Conservation (phyloP, 2,329 filamentous ascomycete species). For the Ceratocystis cubensis region DNA sequence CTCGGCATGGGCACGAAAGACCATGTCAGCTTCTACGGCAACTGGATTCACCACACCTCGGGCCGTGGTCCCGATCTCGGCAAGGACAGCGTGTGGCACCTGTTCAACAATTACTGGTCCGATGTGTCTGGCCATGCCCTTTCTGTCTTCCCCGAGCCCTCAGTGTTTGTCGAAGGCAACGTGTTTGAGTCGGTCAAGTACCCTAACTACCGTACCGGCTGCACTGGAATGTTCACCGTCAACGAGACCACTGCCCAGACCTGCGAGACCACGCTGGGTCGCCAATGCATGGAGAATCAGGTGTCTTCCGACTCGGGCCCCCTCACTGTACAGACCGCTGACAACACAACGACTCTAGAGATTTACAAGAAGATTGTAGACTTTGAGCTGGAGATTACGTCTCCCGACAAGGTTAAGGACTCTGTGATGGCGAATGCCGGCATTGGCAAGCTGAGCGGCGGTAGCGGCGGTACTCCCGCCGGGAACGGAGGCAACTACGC, state of each 20-base stretch:
- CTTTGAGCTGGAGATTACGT: slow-evolving; percentile 23
- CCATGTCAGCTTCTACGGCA: slow-evolving; percentile 32
- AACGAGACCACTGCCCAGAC: slow-evolving; percentile 25
- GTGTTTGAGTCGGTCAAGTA: slow-evolving; percentile 33
- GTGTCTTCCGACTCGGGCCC: slow-evolving; percentile 18
- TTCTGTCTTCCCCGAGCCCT: slow-evolving; percentile 28
- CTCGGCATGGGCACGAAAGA: slow-evolving; percentile 32
- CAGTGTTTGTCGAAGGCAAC: slow-evolving; percentile 35
- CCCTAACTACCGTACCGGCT: slow-evolving; percentile 27
- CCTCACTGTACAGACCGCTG: slow-evolving; percentile 21
- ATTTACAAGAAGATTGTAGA: slow-evolving; percentile 23
- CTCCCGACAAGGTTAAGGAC: slow-evolving; percentile 19
- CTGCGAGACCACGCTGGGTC: slow-evolving; percentile 22
- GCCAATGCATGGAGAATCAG: slow-evolving; percentile 25
- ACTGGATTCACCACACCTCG: slow-evolving; percentile 35
- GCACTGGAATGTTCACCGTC: slow-evolving; percentile 24
- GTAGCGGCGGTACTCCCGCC: background rate
- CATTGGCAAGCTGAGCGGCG: slow-evolving; percentile 22
- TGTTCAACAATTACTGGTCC: slow-evolving; percentile 35
- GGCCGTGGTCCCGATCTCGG: slow-evolving; percentile 30
- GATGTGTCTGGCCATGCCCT: slow-evolving; percentile 35
- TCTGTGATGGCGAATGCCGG: slow-evolving; percentile 24
- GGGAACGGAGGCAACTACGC: background rate
- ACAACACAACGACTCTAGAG: slow-evolving; percentile 21
- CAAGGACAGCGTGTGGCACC: slow-evolving; percentile 25